phyloP scores from a whole-genome alignment of 495 filamentous ascomycete species.

The Penicillium bialowiezense region DNA sequence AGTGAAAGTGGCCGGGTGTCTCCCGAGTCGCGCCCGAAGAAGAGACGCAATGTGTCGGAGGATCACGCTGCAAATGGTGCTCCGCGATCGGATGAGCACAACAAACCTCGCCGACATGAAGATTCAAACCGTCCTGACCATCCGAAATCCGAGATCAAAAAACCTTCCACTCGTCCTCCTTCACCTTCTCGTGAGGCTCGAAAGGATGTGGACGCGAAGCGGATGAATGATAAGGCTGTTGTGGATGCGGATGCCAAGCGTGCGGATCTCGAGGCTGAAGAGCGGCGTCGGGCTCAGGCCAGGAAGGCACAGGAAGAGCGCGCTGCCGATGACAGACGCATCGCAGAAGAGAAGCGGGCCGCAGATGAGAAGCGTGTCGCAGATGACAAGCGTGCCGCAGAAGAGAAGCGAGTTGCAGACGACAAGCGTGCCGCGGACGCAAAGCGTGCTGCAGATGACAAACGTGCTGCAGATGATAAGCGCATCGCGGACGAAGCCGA shows the following conservation, averaged over 20 bases:
- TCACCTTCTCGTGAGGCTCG: slow-evolving; percentile 25
- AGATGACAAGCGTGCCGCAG: background rate
- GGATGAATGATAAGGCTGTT: slow-evolving; percentile 26
- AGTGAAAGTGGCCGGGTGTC: slow-evolving; percentile 38
- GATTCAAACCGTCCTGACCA: slow-evolving; percentile 13
- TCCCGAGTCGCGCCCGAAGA: slow-evolving; percentile 45
- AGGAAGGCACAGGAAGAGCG: slow-evolving; percentile 17
- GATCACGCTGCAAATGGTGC: slow-evolving; percentile 36
- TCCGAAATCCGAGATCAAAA: slow-evolving; percentile 15
- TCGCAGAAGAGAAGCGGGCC: background rate
- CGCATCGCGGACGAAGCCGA: slow-evolving; percentile 44
- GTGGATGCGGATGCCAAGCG: slow-evolving; percentile 29
- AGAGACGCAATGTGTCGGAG: slow-evolving; percentile 45
- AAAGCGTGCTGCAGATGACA: slow-evolving; percentile 5
- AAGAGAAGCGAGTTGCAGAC: background rate
- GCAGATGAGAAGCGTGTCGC: background rate
- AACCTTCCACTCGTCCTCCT: slow-evolving; percentile 8
- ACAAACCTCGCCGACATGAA: slow-evolving; percentile 25
- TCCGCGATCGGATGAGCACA: slow-evolving; percentile 22
- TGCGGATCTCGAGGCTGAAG: slow-evolving; percentile 40
- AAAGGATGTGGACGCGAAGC: slow-evolving; percentile 21
- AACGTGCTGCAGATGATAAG: slow-evolving; percentile 25
- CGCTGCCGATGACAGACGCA: slow-evolving; percentile 1
- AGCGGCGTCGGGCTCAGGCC: slow-evolving; percentile 32
- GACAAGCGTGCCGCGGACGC: background rate